Base-by-base conservation (phyloP, 306 rosid species). In the Herpetospermum pedunculosum region DNA sequence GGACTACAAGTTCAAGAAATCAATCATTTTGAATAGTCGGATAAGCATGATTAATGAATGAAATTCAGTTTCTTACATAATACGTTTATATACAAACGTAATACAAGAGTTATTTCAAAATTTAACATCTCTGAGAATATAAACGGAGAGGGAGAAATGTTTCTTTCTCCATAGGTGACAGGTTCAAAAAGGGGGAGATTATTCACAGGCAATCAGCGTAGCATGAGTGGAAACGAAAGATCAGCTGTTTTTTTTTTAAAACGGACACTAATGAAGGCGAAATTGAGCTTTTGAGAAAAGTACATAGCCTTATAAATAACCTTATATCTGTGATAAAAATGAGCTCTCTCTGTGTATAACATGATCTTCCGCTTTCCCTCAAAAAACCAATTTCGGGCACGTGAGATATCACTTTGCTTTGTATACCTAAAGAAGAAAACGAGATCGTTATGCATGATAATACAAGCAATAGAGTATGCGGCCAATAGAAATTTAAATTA, bases 261-360 rank as follows among this genome's bases (percentile, higher is more conserved):
- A n/a, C n/a, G n/a, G n/a, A n/a, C 26, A 35, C 29, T 63, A 37
- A 41, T 48, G 52, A 14, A 25, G 21, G 1, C 8, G 54, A 65
- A 64, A 40, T 32, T 18, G 21, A 47, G 25, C 21, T 59, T 4
- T 35, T 60, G 13, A 75, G 68, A 69, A 38, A 72, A 67, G 50
- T 57, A 70, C 11, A 35, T 63, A 47, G 78, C 14, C 2, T 7
- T 40, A 48, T 26, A 40, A 15, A 60, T 28, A 75, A 93, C 97
- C 98, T 89, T 89, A 62, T 87, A 93, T 91, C 97, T 85, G 85
- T 86, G 92, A 82, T 89, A 89, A 83, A 90, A 91, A 81, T 93
- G 98, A 82, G 91, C 79, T 65, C 96, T 93, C 85, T 93, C 98
- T 0, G 98, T 91, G 86, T 93, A 90, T 72, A 93, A 91, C 89